phyloP scores from a whole-genome alignment of 164 flowering plant species.

The Dillenia turbinata region DNA sequence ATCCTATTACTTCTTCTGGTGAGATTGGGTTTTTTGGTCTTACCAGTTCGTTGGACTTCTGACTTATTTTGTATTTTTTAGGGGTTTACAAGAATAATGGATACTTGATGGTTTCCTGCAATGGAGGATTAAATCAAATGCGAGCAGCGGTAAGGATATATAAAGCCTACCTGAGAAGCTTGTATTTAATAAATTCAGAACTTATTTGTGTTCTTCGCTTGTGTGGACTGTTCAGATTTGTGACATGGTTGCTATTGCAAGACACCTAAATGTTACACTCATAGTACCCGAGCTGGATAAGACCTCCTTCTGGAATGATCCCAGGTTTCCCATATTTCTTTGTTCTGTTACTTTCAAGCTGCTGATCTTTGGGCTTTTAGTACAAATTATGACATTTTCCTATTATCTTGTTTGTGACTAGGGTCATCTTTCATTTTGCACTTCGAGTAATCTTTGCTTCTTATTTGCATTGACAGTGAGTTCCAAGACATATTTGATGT shows the following conservation, averaged over 20 bases:
- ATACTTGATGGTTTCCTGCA: constrained; percentile 88
- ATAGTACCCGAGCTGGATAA: constrained; percentile 95
- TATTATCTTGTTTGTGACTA: no score
- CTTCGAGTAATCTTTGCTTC: background rate
- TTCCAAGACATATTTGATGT: constrained; percentile 94
- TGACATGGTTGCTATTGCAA: constrained; percentile 96
- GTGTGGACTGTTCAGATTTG: constrained; percentile 57
- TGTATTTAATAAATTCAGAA: no score
- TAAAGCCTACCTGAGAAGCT: no score
- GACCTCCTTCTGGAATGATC: constrained; percentile 94
- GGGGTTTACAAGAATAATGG: constrained; percentile 95
- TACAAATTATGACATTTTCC: no score
- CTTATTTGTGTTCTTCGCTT: background rate
- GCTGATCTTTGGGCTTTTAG: background rate
- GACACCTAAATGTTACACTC: constrained; percentile 80
- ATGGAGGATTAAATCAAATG: constrained; percentile 97
- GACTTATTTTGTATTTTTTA: constrained; percentile 14
- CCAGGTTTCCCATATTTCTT: constrained; percentile 49
- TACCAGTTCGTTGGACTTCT: constrained; percentile 3
- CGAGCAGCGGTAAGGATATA: constrained; percentile 70
- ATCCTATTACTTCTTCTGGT: background rate
- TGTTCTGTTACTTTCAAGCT: constrained; percentile 1
- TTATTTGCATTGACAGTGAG: constrained; percentile 51
- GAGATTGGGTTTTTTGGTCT: background rate
- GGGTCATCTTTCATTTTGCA: no score